These are phyloP conservation scores for Tetracladium setigerum DNA, from an alignment of 495 filamentous ascomycete species.

Conservation along the genomic window DNA sequence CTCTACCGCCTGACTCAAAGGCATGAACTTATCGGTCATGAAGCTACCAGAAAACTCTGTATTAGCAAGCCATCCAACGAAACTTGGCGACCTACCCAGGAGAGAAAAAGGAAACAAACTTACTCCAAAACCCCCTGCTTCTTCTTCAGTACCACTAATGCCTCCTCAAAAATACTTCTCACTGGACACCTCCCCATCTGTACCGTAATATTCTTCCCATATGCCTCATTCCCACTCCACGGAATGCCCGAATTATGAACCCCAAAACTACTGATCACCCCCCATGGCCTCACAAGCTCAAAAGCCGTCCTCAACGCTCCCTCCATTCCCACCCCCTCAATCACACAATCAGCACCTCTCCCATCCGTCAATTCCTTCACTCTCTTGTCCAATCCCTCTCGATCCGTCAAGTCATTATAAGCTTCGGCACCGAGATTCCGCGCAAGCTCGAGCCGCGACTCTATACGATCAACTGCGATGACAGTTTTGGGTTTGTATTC, in stretches of 20 bases:
- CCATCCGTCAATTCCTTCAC: conserved; percentile 74
- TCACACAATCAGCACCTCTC: conserved; percentile 80
- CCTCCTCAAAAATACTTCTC: conserved; percentile 70
- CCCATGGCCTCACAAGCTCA: conserved; percentile 82
- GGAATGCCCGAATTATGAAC: conserved; percentile 90
- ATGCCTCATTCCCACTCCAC: conserved; percentile 75
- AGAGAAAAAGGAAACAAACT: conserved; percentile 24
- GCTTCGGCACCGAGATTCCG: conserved; percentile 75
- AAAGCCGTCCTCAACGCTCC: conserved; percentile 77
- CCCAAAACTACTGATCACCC: conserved; percentile 79
- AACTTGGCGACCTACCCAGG: neutral
- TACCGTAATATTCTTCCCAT: conserved; percentile 82
- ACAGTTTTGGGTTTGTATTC: conserved; percentile 75
- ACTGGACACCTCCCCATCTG: conserved; percentile 96
- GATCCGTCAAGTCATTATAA: conserved; percentile 69
- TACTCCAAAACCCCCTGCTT: conserved; percentile 79
- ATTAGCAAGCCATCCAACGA: conserved; percentile 10
- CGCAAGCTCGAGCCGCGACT: conserved; percentile 70
- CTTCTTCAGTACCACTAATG: conserved; percentile 68
- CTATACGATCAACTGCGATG: conserved; percentile 79
- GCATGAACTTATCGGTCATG: conserved; percentile 93
- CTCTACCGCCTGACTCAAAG: conserved; percentile 71
- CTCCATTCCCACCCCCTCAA: conserved; percentile 87
- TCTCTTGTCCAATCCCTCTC: conserved; percentile 54
- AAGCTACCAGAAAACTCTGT: conserved; percentile 45